Conservation (phyloP, 768 basidiomycete species). For the Psilocybe cyanescens region DNA sequence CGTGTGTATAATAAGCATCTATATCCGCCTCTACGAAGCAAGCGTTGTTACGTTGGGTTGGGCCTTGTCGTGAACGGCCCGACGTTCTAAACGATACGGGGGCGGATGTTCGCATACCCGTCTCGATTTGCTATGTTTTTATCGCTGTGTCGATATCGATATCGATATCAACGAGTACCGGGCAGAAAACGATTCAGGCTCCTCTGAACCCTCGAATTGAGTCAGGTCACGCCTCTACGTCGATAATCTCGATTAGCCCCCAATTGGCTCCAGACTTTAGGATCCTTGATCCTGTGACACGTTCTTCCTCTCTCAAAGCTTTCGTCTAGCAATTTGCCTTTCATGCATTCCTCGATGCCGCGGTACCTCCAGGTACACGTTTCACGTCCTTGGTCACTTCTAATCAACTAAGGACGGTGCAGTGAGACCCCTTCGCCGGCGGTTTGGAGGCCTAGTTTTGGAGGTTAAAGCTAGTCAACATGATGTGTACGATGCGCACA, state of each 20-base stretch:
- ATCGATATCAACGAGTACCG: no score
- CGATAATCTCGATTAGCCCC: background rate
- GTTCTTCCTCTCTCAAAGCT: background rate
- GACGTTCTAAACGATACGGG: background rate
- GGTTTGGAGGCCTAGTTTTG: background rate
- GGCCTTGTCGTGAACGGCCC: background rate
- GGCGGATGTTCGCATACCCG: background rate
- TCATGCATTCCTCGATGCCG: background rate
- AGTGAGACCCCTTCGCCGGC: background rate
- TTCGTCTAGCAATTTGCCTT: background rate
- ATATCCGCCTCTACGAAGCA: background rate
- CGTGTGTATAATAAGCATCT: background rate
- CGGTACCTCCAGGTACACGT: constrained; percentile 2
- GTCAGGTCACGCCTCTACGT: background rate
- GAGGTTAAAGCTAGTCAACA: background rate
- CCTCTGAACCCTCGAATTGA: no score
- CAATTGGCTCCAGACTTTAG: background rate
- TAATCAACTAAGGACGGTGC: background rate
- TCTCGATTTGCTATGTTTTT: background rate
- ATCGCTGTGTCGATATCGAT: background rate
- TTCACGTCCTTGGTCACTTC: background rate
- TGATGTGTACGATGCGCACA: background rate
- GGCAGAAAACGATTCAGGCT: no score
- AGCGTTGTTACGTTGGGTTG: background rate
- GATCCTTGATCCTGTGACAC: background rate